Percentiles rank a stretch among this genome's conserved stretches.
These are phyloP conservation scores for Lipomyces spencermartinsiae DNA, from an alignment of 805 yeast species.

Conservation along the genomic window DNA sequence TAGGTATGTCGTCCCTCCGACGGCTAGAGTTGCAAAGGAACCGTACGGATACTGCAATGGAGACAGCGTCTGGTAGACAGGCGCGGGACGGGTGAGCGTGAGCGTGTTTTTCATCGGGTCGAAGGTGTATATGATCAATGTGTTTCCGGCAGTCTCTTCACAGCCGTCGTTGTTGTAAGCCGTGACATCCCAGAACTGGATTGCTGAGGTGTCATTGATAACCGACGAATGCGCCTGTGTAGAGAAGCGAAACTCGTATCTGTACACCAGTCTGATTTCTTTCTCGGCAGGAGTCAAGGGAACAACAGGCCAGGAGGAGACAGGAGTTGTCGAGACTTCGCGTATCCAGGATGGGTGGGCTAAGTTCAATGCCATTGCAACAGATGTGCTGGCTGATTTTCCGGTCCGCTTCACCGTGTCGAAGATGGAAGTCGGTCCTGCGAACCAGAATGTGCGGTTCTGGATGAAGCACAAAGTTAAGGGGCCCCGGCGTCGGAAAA, in stretches of 20 bases:
- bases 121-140: slow-evolving; percentile 13
- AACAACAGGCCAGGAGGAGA: not conserved
- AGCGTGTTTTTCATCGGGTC: slow-evolving; percentile 2
- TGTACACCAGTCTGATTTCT: not conserved
- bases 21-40: slow-evolving; percentile 16
- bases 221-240: slow-evolving; percentile 7
- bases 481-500: slow-evolving; percentile 1
- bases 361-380: not conserved
- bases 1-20: slow-evolving; percentile 10
- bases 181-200: slow-evolving; percentile 27
- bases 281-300: slow-evolving; percentile 18
- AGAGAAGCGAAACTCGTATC: slow-evolving; percentile 2
- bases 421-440: slow-evolving; percentile 9
- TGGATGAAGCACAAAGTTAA: slow-evolving; percentile 20
- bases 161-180: slow-evolving; percentile 7
- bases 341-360: slow-evolving; percentile 13
- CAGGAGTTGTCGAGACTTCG: slow-evolving; percentile 5
- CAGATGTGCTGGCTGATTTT: not conserved
- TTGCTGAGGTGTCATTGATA: slow-evolving; percentile 8
- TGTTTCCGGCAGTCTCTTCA: slow-evolving; percentile 3
- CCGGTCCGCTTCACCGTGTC: too few relatives aligned
- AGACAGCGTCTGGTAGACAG: slow-evolving; percentile 4
- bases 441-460: slow-evolving; percentile 23
- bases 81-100: slow-evolving; percentile 18
- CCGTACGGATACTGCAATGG: slow-evolving; percentile 11